phyloP scores from a whole-genome alignment of 768 basidiomycete species.

The Amanita exitialis region DNA sequence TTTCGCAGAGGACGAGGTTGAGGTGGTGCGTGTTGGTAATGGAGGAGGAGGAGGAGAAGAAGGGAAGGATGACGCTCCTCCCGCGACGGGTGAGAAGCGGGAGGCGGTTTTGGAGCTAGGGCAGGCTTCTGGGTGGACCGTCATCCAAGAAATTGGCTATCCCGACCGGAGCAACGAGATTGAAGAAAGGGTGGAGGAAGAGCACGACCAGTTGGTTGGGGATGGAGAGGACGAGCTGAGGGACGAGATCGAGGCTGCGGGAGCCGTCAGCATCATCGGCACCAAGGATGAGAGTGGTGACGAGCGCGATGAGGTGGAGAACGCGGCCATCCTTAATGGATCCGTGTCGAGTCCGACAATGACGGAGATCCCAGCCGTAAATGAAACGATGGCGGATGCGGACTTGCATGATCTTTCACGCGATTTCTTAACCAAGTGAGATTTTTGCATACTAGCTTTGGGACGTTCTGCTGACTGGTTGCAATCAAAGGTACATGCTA shows the following conservation, averaged over 20 bases:
- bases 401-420: not conserved
- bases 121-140: constrained; percentile 1
- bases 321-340: not conserved
- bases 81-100: no score
- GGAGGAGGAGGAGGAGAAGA: not conserved
- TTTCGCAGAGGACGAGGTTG: no score
- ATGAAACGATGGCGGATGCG: not conserved
- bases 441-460: not conserved
- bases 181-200: not conserved
- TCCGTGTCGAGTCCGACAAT: no score
- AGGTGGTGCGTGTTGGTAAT: not conserved
- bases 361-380: not conserved
- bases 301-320: not conserved
- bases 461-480: not conserved
- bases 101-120: not conserved
- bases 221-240: not conserved
- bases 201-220: not conserved
- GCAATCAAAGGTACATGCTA: constrained; percentile 1
- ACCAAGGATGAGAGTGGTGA: not conserved
- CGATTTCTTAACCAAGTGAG: not conserved
- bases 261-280: not conserved
- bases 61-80: not conserved
- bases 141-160: not conserved
- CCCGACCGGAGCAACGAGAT: not conserved
- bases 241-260: not conserved